These are phyloP conservation scores for Nyssa sinensis DNA, from an alignment of 148 eudicot genomes.

Conservation along the genomic window DNA sequence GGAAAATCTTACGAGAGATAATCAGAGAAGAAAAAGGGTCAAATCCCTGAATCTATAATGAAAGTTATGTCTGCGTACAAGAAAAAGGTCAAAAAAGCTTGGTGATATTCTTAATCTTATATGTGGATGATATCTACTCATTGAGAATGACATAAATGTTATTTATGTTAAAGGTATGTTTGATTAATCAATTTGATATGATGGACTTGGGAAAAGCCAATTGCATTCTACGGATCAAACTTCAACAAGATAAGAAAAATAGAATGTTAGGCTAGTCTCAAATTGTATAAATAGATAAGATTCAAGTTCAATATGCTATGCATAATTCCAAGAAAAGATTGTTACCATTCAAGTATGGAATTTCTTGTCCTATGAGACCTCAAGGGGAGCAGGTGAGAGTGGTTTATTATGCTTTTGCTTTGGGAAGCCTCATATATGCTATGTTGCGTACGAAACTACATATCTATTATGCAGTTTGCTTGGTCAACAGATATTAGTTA, in stretches of 20 bases:
- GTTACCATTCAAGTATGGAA: background rate
- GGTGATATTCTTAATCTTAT: no score
- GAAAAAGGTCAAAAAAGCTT: no score
- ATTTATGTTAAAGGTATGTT: background rate
- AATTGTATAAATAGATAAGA: background rate
- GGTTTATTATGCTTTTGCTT: background rate
- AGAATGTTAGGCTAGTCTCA: background rate
- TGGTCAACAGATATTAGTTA: background rate
- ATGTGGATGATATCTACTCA: no score
- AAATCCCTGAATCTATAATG: no score
- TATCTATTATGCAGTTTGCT: background rate
- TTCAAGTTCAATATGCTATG: background rate
- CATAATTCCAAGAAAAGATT: background rate
- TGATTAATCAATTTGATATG: background rate
- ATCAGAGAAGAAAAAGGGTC: no score
- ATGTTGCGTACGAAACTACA: background rate
- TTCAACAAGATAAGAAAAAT: background rate
- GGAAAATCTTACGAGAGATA: no score
- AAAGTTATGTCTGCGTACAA: no score
- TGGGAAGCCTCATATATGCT: background rate
- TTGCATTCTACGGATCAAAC: background rate
- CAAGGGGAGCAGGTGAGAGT: background rate
- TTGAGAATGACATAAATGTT: no score
- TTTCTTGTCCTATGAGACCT: background rate
- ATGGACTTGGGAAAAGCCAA: background rate